These are phyloP conservation scores for Populus trichocarpa DNA, from an alignment of 441 rosid genomes.

Conservation along the genomic window DNA sequence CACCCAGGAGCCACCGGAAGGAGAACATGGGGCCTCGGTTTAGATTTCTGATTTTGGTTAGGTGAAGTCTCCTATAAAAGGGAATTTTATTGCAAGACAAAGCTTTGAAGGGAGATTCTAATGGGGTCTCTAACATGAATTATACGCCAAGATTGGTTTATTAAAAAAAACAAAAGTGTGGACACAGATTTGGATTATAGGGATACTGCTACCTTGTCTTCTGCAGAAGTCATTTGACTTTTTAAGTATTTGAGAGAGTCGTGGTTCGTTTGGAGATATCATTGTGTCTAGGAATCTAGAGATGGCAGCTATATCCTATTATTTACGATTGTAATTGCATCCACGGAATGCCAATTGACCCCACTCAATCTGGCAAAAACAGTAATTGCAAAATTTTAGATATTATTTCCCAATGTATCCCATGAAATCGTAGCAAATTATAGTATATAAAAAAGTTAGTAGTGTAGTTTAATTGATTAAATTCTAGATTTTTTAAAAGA, in stretches of 20 bases:
- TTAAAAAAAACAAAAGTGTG: neutral
- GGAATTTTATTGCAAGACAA: neutral
- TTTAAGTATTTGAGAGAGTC: too few species aligned
- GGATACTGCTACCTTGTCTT: neutral
- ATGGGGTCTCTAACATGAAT: neutral
- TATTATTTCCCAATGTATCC: neutral
- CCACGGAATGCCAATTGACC: neutral
- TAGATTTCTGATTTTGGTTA: neutral
- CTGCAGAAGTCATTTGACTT: neutral
- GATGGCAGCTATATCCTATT: neutral
- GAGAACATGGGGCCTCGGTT: neutral
- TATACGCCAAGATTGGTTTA: conserved; percentile 2
- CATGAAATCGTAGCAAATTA: neutral
- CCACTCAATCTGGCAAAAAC: neutral
- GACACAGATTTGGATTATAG: neutral
- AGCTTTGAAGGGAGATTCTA: conserved; percentile 17
- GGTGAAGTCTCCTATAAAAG: neutral
- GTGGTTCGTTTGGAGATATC: neutral
- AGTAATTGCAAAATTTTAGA: neutral
- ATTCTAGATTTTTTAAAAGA: too few species aligned
- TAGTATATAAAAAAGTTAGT: too few species aligned
- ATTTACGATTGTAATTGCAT: neutral
- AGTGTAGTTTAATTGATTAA: too few species aligned
- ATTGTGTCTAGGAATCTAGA: too few species aligned
- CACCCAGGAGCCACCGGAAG: conserved; percentile 5